These are phyloP conservation scores for Zasmidium citrigriseum DNA, from an alignment of 2,329 filamentous ascomycete species.

Conservation along the genomic window DNA sequence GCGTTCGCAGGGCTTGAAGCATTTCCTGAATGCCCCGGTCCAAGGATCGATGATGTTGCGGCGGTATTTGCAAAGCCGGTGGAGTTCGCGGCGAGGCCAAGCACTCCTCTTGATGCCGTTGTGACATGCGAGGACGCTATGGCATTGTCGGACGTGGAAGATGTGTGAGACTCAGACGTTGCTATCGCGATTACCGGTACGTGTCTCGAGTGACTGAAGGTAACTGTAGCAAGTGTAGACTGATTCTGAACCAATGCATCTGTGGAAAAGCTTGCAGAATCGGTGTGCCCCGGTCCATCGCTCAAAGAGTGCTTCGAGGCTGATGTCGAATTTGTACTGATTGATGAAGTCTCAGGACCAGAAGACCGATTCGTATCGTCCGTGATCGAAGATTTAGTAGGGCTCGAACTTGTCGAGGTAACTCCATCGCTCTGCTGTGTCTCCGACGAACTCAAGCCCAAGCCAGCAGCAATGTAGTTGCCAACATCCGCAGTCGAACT, in stretches of 20 bases:
- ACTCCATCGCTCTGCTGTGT: background rate
- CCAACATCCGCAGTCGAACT: background rate
- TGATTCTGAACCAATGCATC: too few relatives aligned
- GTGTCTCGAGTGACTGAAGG: background rate
- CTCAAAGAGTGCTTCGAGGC: too few relatives aligned
- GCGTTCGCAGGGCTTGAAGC: background rate
- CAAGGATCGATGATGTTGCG: background rate
- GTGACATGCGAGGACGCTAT: too few relatives aligned
- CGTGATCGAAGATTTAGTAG: too few relatives aligned
- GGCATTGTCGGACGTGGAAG: too few relatives aligned
- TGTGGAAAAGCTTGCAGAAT: too few relatives aligned
- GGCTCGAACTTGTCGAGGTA: background rate
- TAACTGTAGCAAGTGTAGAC: background rate
- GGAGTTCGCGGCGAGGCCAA: background rate
- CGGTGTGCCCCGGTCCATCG: too few relatives aligned
- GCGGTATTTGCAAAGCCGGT: background rate
- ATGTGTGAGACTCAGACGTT: background rate
- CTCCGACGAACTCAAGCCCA: background rate
- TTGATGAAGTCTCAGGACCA: too few relatives aligned
- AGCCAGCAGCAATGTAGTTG: conserved; percentile 2
- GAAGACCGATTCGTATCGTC: too few relatives aligned
- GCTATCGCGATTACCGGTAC: background rate
- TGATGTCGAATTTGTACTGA: too few relatives aligned
- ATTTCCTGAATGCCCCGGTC: background rate
- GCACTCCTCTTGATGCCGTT: too few relatives aligned